phyloP scores from a whole-genome alignment of 345 rosid genomes.

The Sonneratia alba region DNA sequence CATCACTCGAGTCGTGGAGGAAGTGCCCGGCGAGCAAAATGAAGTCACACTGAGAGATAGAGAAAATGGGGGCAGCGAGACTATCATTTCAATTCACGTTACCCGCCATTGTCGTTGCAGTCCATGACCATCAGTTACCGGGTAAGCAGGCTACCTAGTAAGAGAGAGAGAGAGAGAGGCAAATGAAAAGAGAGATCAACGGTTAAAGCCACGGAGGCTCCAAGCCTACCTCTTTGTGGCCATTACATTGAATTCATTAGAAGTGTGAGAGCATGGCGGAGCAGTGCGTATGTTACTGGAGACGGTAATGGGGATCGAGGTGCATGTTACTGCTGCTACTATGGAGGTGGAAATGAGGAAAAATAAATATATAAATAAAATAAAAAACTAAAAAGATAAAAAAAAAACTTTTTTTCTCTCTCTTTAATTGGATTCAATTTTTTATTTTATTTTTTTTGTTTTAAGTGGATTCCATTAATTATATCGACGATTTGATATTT shows the following conservation, averaged over 20 bases:
- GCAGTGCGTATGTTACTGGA: neutral
- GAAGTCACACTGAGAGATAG: too few relatives aligned
- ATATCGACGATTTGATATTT: too few relatives aligned
- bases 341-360: neutral
- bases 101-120: slow-evolving; percentile 3
- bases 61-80: neutral
- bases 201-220: neutral
- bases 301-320: neutral
- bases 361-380: neutral
- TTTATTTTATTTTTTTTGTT: neutral
- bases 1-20: too few relatives aligned
- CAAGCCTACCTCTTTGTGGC: neutral
- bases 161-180: neutral
- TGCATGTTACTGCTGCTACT: neutral
- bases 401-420: neutral
- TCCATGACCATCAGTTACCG: neutral
- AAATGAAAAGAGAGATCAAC: neutral
- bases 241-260: neutral
- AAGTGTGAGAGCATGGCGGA: neutral
- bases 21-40: too few relatives aligned
- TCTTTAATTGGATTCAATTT: neutral
- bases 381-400: neutral
- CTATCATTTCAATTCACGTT: neutral
- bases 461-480: too few relatives aligned
- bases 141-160: neutral